Conservation (phyloP, 768 basidiomycete species). For the Mycena pura region DNA sequence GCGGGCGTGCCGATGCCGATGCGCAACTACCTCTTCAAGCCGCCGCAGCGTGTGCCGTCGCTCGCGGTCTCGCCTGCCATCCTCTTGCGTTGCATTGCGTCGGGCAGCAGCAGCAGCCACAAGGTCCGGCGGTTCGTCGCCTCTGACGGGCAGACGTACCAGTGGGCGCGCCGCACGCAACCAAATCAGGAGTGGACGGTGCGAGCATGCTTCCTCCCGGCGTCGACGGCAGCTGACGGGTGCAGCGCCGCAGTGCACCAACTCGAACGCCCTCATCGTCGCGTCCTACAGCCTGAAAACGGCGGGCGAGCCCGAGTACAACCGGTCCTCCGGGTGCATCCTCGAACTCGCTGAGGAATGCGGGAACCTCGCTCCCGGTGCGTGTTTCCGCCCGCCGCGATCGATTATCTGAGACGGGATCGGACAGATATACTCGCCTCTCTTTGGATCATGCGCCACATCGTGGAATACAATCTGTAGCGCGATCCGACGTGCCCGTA, state of each 20-base stretch:
- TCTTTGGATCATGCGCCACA: constrained; percentile 69
- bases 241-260: constrained; percentile 63
- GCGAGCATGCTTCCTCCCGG: constrained; percentile 27
- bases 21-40: constrained; percentile 48
- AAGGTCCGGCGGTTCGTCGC: constrained; percentile 59
- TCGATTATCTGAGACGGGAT: background rate
- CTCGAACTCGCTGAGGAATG: constrained; percentile 69
- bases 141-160: constrained; percentile 66
- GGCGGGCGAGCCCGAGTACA: constrained; percentile 60
- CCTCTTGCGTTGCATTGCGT: too few relatives aligned
- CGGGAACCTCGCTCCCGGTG: constrained; percentile 62
- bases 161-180: constrained; percentile 59
- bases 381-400: constrained; percentile 31
- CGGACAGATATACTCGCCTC: constrained; percentile 64
- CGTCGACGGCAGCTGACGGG: background rate
- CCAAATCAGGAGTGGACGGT: constrained; percentile 72
- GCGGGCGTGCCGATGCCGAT: constrained; percentile 53
- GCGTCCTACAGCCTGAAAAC: constrained; percentile 67
- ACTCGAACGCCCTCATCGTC: constrained; percentile 55
- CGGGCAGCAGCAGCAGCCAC: too few relatives aligned
- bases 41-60: too few relatives aligned
- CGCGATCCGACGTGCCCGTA: too few relatives aligned
- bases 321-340: constrained; percentile 63
- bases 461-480: too few relatives aligned
- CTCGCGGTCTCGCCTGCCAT: too few relatives aligned